Evolutionary conservation across 768 basidiomycete genomes (phyloP), one percentile per base, ranked within the genome.

Genomic region (Exidia glandulosa): DNA sequence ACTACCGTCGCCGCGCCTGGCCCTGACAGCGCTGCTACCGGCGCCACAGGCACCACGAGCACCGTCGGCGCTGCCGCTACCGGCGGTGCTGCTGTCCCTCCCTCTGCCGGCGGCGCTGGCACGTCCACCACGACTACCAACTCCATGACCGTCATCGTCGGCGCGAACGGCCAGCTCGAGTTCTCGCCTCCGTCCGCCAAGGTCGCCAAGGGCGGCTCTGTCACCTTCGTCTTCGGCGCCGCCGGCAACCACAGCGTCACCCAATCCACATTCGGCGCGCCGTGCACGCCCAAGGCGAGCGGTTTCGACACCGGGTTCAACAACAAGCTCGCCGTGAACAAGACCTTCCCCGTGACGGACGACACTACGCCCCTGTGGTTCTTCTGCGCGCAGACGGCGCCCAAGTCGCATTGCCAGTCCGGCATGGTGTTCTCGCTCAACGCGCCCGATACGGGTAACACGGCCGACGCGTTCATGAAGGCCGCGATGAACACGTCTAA

Each of bases 391-490:
- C 60, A 78, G 72, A 60, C 81, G 82, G 27, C 13, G 25, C 32
- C 64, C 1, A 56, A 29, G 31, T 48, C 36, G 32, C 62, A 63
- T 68, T 86, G 83, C 67, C 60, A 71, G 32, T 27, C 50, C 4
- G 83, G 83, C 63, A 83, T 84, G 83, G 83, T 85, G 52, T 84
- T 85, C 69, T 77, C 82, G 27, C 69, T 84, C 32, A 83, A 84
- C 67, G 73, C 79, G 0, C 79, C 79, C 2, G 57, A 70, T 3
- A 65, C 68, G 19, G 79, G 78, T 2, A 72, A 74, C 68, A 78
- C 76, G 14, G 75, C 79, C 61, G 62, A 60, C 0, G 64, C 66
- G 12, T 82, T 74, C 72, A 63, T 66, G 59, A 57, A 55, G 3
- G 67, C 66, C 12, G 80, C 80, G 2, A 62, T 62, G 52, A 59